Evolutionary conservation across 441 rosid genomes (phyloP), one percentile per base, ranked within the genome.

Genomic region (Populus hybrid): DNA sequence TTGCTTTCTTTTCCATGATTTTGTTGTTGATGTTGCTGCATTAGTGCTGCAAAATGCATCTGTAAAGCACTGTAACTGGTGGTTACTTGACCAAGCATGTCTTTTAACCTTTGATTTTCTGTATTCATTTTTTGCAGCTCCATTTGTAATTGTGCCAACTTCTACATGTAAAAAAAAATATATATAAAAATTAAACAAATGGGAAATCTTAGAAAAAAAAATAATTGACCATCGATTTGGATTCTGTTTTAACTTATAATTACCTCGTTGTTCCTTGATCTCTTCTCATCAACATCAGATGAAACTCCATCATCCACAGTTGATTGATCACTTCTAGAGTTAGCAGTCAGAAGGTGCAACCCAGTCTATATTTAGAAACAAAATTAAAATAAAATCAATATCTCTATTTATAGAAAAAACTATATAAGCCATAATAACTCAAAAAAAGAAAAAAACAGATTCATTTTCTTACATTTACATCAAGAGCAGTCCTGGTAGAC

Each of bases 291-390:
- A 75, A 78, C 75, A 38, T 88, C 88, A 0, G 94, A 87, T 19
- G 95, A 95, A 1, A 83, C 77, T 16, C 93, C 95, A 79, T 92
- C 94, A 67, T 91, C 97, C 64, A 94, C 92, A 53, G 87, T 89
- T 23, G 97, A 94, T 76, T 90, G 90, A 82, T 94, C 94, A 77
- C 97, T 95, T 83, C 91, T 85, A 1, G 88, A 75, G 74, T 91
- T 88, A 53, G 92, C 86, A 50, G 91, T 92, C 16, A 85, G 87
- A 80, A 94, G 97, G 75, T 81, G 90, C 88, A 94, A 88, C 1
- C 95, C 92, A 72, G 91, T 95, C 99, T 94, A 78, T 28, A 76
- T 59, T 21, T 64, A 73, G 26, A 28, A 21, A 12, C 9, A 9
- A 30, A 53, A 34, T 26, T 26, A 30, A 5, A 7, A 24, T 1